phyloP scores from a whole-genome alignment of 495 filamentous ascomycete species.

The Hamigera avellanea region DNA sequence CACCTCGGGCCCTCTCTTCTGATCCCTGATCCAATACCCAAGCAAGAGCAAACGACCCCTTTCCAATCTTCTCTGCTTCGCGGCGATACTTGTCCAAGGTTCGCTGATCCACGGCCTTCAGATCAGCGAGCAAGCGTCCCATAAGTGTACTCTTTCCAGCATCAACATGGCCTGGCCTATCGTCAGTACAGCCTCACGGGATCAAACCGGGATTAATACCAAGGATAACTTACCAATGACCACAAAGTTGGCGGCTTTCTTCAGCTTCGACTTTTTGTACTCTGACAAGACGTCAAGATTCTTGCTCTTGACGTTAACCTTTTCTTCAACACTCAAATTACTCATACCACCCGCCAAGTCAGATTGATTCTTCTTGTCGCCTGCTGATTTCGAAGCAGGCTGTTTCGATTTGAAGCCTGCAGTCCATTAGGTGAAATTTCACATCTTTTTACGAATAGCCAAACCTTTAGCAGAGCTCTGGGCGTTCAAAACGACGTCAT shows the following conservation, averaged over 20 bases:
- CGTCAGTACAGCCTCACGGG: slow-evolving; percentile 6
- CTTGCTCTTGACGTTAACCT: slow-evolving; percentile 67
- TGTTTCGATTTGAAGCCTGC: slow-evolving; percentile 38
- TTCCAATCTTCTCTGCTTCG: slow-evolving; percentile 85
- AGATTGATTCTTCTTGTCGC: slow-evolving; percentile 28
- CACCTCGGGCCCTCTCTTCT: slow-evolving; percentile 77
- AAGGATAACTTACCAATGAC: slow-evolving; percentile 62
- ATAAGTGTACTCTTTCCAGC: slow-evolving; percentile 96
- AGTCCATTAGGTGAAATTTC: slow-evolving; percentile 27
- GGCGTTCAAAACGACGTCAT: slow-evolving; percentile 79
- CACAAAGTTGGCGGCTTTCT: slow-evolving; percentile 84
- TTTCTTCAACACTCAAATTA: slow-evolving; percentile 53
- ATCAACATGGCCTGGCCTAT: slow-evolving; percentile 72
- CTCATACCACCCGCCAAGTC: slow-evolving; percentile 39
- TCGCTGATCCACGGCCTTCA: slow-evolving; percentile 74
- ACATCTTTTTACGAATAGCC: slow-evolving; percentile 36
- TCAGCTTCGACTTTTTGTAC: slow-evolving; percentile 61
- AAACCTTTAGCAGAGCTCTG: slow-evolving; percentile 78
- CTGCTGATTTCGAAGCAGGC: slow-evolving; percentile 27
- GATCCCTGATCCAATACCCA: slow-evolving; percentile 90
- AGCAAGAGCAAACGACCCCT: slow-evolving; percentile 88
- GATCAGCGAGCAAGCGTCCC: slow-evolving; percentile 85
- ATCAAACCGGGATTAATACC: background rate
- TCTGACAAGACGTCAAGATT: slow-evolving; percentile 77
- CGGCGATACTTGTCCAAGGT: slow-evolving; percentile 78